These are phyloP conservation scores for Aspergillus ellipticus DNA, from an alignment of 495 filamentous ascomycete species.

Conservation along the genomic window DNA sequence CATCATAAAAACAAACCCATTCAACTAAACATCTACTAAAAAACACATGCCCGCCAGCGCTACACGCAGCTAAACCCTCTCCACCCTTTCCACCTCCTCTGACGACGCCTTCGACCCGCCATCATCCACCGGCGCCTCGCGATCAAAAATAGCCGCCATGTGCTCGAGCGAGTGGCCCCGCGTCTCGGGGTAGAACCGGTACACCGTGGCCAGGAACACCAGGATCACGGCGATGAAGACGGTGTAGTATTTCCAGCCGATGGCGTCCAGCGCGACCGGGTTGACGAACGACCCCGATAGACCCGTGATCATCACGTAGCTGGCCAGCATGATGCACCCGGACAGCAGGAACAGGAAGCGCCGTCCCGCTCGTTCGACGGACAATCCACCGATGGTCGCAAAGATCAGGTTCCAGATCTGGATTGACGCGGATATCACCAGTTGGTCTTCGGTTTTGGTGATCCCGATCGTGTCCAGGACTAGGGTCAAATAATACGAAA, in stretches of 20 bases:
- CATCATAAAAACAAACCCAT: too few relatives aligned
- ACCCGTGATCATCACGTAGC: constrained; percentile 55
- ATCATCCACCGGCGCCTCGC: background rate
- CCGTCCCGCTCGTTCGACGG: constrained; percentile 55
- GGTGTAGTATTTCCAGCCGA: constrained; percentile 6
- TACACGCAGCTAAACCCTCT: too few relatives aligned
- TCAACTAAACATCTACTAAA: too few relatives aligned
- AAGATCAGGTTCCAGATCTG: constrained; percentile 45
- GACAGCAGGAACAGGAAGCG: constrained; percentile 53
- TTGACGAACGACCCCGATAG: constrained; percentile 51
- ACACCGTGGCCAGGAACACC: constrained; percentile 56
- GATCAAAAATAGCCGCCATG: constrained; percentile 57
- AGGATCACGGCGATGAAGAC: constrained; percentile 53
- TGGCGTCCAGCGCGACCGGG: too few relatives aligned
- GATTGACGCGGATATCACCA: constrained; percentile 26
- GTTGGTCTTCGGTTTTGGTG: constrained; percentile 40
- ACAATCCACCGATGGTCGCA: constrained; percentile 47
- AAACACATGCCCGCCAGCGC: too few relatives aligned
- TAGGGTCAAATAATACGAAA: constrained; percentile 56
- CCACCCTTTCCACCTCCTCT: too few relatives aligned
- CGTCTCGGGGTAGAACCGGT: constrained; percentile 67
- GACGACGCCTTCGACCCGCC: too few relatives aligned
- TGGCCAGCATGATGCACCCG: constrained; percentile 51
- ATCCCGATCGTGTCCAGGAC: constrained; percentile 56
- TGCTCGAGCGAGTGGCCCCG: constrained; percentile 63